Evolutionary conservation across 2,329 filamentous ascomycete genomes (phyloP).

Genomic region (Knufia petricola): DNA sequence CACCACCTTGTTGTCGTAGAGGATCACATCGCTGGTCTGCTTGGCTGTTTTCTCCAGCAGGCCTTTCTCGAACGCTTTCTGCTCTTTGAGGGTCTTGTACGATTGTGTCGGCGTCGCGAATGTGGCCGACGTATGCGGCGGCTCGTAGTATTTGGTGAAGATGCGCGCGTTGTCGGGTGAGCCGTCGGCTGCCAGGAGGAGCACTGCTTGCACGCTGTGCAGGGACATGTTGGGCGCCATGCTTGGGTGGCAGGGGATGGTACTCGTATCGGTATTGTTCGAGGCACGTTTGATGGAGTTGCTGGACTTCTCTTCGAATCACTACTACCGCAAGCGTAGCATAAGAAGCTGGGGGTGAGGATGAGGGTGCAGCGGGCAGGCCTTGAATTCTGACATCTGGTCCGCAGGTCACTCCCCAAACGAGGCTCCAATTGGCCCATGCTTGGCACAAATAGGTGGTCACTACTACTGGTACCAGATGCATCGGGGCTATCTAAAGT

Average conservation of each 20-base stretch:
- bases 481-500: too few species aligned
- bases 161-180: constrained; percentile 67
- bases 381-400: too few species aligned
- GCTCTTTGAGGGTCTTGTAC: constrained; percentile 82
- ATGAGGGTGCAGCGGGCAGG: too few species aligned
- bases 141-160: constrained; percentile 85
- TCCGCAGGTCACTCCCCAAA: too few species aligned
- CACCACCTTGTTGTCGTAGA: constrained; percentile 93
- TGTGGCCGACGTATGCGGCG: constrained; percentile 53
- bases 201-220: constrained; percentile 66
- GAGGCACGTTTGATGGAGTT: neutral
- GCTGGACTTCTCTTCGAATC: too few species aligned
- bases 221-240: constrained; percentile 70
- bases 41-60: constrained; percentile 92
- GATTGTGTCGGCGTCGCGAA: constrained; percentile 54
- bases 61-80: constrained; percentile 95
- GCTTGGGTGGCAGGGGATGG: neutral
- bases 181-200: constrained; percentile 65
- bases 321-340: too few species aligned
- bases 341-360: too few species aligned
- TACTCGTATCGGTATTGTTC: neutral
- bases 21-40: constrained; percentile 88
- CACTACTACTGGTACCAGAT: too few species aligned
- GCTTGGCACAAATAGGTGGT: too few species aligned
- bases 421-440: too few species aligned